phyloP scores from a whole-genome alignment of 1,284 basidiomycete species.

The Ceratobasidium papillatum region DNA sequence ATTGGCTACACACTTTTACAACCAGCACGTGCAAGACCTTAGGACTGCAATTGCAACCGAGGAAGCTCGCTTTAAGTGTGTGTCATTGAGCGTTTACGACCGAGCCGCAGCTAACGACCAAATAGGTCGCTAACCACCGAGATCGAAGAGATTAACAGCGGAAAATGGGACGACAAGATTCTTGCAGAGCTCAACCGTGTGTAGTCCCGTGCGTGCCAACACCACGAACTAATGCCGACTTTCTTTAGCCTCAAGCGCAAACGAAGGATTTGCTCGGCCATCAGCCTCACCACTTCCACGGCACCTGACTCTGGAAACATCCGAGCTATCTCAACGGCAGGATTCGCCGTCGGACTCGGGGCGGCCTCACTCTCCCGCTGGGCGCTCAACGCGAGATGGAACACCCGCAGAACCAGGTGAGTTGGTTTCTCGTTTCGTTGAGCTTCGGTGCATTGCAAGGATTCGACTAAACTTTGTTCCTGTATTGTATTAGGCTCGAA shows the following conservation, averaged over 20 bases:
- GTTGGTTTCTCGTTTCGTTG: neutral
- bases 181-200: slow-evolving; percentile 54
- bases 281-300: slow-evolving; percentile 43
- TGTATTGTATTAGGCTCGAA: slow-evolving; percentile 12
- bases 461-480: neutral
- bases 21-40: slow-evolving; percentile 73
- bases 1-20: slow-evolving; percentile 59
- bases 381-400: slow-evolving; percentile 30
- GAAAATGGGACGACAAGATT: slow-evolving; percentile 70
- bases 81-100: slow-evolving; percentile 37
- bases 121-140: slow-evolving; percentile 67
- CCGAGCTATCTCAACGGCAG: slow-evolving; percentile 41
- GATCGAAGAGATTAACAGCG: slow-evolving; percentile 77
- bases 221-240: slow-evolving; percentile 5
- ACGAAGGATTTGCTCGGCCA: neutral
- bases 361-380: slow-evolving; percentile 23
- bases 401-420: slow-evolving; percentile 13
- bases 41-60: slow-evolving; percentile 71
- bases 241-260: neutral
- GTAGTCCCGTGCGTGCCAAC: neutral
- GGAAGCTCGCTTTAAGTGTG: slow-evolving; percentile 80
- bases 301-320: slow-evolving; percentile 5
- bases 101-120: slow-evolving; percentile 18
- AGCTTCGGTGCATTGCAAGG: neutral
- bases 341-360: neutral